These are phyloP conservation scores for Sphaerostilbella broomeana DNA, from an alignment of 2,329 filamentous ascomycete genomes.

Conservation along the genomic window DNA sequence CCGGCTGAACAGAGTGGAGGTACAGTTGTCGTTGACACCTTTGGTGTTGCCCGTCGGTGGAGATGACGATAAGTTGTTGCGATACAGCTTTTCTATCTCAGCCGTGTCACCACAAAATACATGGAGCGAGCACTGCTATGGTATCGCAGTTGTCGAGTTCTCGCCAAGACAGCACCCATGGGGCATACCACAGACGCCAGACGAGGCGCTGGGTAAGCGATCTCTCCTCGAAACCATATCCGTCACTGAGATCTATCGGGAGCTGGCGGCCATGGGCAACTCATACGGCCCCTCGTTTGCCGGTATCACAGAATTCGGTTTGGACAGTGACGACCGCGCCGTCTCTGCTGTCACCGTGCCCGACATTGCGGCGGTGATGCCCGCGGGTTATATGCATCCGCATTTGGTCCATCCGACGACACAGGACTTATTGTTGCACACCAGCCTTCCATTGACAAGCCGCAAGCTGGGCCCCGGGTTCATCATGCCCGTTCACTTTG, in stretches of 20 bases:
- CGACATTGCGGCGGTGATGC: constrained; percentile 46
- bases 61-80: not conserved
- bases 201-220: not conserved
- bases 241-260: not conserved
- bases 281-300: not conserved
- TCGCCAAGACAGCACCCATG: too few species aligned
- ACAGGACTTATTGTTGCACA: constrained; percentile 49
- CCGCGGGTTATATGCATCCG: constrained; percentile 43
- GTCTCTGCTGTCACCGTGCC: constrained; percentile 36
- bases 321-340: not conserved
- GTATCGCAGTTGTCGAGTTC: not conserved
- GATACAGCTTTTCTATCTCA: not conserved
- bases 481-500: not conserved
- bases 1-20: not conserved
- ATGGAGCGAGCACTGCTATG: not conserved
- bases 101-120: not conserved
- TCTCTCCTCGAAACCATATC: not conserved
- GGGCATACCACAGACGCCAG: not conserved
- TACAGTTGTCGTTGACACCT: constrained; percentile 8
- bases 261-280: not conserved
- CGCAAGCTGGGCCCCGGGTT: not conserved
- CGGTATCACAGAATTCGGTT: not conserved
- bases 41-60: constrained; percentile 30
- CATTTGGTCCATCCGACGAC: constrained; percentile 52
- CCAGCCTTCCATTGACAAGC: constrained; percentile 35